Evolutionary conservation across 2,329 filamentous ascomycete species (phyloP), one percentile per base, ranked within the genome.

Genomic region (Paraconiothyrium sp.): DNA sequence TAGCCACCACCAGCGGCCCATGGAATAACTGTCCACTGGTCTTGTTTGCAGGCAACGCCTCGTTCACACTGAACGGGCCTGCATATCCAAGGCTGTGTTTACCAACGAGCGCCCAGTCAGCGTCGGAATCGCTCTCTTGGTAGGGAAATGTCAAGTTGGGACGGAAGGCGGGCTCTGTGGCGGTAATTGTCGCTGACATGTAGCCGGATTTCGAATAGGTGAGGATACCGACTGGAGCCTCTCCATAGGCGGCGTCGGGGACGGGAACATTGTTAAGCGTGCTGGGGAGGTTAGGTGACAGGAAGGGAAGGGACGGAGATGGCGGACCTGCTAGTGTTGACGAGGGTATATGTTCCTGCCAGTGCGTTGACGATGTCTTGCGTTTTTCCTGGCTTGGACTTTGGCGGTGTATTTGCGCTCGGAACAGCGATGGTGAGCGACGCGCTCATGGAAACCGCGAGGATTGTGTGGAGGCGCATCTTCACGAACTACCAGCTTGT

Each of bases 61-160:
- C 43, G 10, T 64, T 73, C 2, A 72, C 37, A 1, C 62, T 32
- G 11, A 71, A 60, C 4, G 72, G 72, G 0, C 72, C 72, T 11
- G 72, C 69, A 7, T 75, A 75, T 1, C 69, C 67, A 16, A 76
- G 61, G 39, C 66, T 68, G 37, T 76, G 73, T 50, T 67, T 70
- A 14, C 73, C 73, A 2, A 75, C 66, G 2, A 66, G 66, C 16
- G 73, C 72, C 73, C 73, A 76, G 24, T 73, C 70, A 3, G 64
- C 41, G 49, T 76, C 72, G 2, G 52, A 54, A 34, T 75, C 71
- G 27, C 59, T 63, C 35, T 59, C 27, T 16, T 63, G 57, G 61
- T 56, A 70, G 2, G 72, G 73, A 48, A 69, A 75, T 0, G 65
- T 69, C 1, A 76, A 58, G 48, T 66, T 66, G 0, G 67, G 68